Percentiles rank a stretch among this genome's conserved stretches.
Evolutionary conservation across 371 early-diverging fungal species (phyloP).

Genomic region (Phascolomyces articulosus): DNA sequence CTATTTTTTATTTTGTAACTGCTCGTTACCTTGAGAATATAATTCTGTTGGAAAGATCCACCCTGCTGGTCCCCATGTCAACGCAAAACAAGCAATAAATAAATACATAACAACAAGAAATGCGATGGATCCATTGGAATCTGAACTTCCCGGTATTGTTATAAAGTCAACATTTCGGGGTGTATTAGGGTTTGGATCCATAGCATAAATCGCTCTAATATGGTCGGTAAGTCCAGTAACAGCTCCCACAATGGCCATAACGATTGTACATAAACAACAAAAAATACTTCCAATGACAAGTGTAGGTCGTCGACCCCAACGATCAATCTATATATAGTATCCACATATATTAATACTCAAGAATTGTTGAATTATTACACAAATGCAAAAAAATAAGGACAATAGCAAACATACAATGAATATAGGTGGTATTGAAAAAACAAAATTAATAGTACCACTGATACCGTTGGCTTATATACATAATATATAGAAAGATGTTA

Average conservation of each 20-base stretch:
- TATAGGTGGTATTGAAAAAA: slow-evolving; percentile 77
- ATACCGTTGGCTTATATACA: slow-evolving; percentile 62
- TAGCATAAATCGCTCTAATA: slow-evolving; percentile 20
- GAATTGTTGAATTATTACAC: no score
- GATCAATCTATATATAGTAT: slow-evolving; percentile 71
- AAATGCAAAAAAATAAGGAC: no score
- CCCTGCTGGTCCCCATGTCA: slow-evolving; percentile 91
- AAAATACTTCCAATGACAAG: slow-evolving; percentile 53
- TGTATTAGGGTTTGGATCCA: background rate
- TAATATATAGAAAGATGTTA: background rate
- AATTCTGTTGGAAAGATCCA: slow-evolving; percentile 95
- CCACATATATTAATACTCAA: no score
- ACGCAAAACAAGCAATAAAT: slow-evolving; percentile 78
- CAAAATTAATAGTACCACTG: slow-evolving; percentile 70
- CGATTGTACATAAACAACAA: slow-evolving; percentile 44
- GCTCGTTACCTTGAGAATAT: slow-evolving; percentile 62
- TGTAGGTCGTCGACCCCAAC: slow-evolving; percentile 66
- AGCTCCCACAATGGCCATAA: slow-evolving; percentile 58
- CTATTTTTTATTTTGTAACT: background rate
- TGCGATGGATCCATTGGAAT: slow-evolving; percentile 48
- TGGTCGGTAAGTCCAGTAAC: slow-evolving; percentile 41
- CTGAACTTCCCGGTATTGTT: background rate
- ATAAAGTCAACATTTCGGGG: slow-evolving; percentile 20
- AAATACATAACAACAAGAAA: slow-evolving; percentile 72
- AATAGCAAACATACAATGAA: slow-evolving; percentile 70